phyloP scores from a whole-genome alignment of 2,329 filamentous ascomycete genomes.

The Pseudophaeomoniella oleicola region DNA sequence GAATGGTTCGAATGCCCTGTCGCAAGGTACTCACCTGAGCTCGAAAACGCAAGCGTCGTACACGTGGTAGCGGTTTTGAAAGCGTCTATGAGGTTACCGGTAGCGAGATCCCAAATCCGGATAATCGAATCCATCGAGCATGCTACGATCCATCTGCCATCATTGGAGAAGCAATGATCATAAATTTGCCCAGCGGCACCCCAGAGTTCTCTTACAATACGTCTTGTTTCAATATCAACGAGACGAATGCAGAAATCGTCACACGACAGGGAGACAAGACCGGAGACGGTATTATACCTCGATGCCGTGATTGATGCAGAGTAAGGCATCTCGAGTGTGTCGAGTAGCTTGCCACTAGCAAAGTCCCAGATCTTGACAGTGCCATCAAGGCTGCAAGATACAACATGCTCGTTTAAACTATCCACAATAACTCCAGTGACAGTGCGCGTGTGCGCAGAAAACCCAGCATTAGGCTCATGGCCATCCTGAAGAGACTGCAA shows the following conservation, averaged over 20 bases:
- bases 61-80: conserved; percentile 68
- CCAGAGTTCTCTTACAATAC: conserved; percentile 86
- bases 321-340: conserved; percentile 71
- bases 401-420: conserved; percentile 69
- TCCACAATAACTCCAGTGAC: conserved; percentile 83
- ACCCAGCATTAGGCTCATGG: conserved; percentile 34
- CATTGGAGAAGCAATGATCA: conserved; percentile 78
- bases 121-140: conserved; percentile 68
- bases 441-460: conserved; percentile 62
- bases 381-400: conserved; percentile 80
- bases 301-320: conserved; percentile 63
- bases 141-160: conserved; percentile 86
- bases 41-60: conserved; percentile 74
- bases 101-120: conserved; percentile 88
- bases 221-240: conserved; percentile 79
- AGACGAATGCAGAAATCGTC: conserved; percentile 79
- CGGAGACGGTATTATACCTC: conserved; percentile 67
- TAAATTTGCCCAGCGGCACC: conserved; percentile 60
- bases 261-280: conserved; percentile 77
- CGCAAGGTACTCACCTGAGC: conserved; percentile 85
- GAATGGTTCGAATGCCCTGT: conserved; percentile 69
- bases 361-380: conserved; percentile 98
- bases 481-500: conserved; percentile 42
- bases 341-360: conserved; percentile 59
- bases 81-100: conserved; percentile 86